Evolutionary conservation across 495 filamentous ascomycete genomes (phyloP).

Genomic region (Xylaria nigripes): DNA sequence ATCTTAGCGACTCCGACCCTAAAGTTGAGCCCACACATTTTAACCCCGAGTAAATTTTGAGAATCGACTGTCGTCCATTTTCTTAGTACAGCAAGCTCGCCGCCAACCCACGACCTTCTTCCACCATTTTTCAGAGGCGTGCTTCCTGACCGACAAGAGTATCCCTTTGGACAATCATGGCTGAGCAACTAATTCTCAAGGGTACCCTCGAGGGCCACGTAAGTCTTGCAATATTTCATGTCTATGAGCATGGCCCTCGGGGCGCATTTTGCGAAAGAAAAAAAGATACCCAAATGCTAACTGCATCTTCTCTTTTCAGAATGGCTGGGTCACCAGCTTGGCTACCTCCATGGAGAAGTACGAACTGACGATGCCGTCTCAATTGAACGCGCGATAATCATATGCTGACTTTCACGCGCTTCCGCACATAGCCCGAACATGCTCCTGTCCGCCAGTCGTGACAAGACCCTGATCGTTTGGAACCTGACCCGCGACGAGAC

Average conservation of each 20-base stretch:
- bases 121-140: conserved; percentile 14
- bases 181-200: conserved; percentile 94
- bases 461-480: conserved; percentile 99
- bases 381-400: background rate
- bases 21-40: conserved; percentile 15
- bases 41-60: conserved; percentile 15
- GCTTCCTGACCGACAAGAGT: conserved; percentile 23
- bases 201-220: conserved; percentile 95
- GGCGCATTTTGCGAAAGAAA: conserved; percentile 1
- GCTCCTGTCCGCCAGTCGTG: conserved; percentile 93
- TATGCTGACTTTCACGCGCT: conserved; percentile 21
- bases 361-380: conserved; percentile 26
- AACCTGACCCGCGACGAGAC: conserved; percentile 98
- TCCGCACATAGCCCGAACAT: conserved; percentile 79
- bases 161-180: conserved; percentile 51
- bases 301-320: conserved; percentile 26
- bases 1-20: conserved; percentile 16
- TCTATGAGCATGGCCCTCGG: background rate
- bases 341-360: conserved; percentile 99
- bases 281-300: background rate
- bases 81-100: conserved; percentile 14
- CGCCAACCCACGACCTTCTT: conserved; percentile 13
- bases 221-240: conserved; percentile 22
- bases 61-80: conserved; percentile 10
- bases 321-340: conserved; percentile 74